Conservation (phyloP, 768 basidiomycete genomes). For the Kwoniella pini region DNA sequence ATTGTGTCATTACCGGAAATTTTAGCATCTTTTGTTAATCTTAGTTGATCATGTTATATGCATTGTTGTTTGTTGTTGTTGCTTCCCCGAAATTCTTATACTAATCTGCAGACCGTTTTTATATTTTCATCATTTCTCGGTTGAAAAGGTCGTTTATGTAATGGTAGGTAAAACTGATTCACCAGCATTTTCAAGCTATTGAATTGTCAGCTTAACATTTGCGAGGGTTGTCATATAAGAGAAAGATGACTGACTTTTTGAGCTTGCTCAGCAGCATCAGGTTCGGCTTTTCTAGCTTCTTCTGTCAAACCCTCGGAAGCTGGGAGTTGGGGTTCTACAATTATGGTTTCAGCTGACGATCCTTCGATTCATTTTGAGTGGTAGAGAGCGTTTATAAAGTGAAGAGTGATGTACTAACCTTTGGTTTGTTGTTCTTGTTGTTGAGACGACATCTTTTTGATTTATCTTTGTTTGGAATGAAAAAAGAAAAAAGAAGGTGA, state of each 20-base stretch:
- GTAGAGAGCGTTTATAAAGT: no score
- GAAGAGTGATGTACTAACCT: neutral
- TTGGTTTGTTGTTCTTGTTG: neutral
- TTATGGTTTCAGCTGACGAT: neutral
- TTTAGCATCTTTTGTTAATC: no score
- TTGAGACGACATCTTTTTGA: constrained; percentile 1
- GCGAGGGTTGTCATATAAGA: neutral
- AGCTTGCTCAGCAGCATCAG: constrained; percentile 42
- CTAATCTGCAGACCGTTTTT: no score
- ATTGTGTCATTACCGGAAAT: neutral
- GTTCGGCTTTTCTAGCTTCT: constrained; percentile 41
- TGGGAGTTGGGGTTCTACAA: constrained; percentile 11
- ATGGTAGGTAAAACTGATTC: constrained; percentile 41
- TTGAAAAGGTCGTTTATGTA: constrained; percentile 16
- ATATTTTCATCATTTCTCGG: no score
- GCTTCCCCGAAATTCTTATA: no score
- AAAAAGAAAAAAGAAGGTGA: no score
- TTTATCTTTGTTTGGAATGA: neutral
- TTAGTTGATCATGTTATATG: neutral
- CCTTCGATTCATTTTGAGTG: no score
- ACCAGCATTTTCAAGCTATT: constrained; percentile 40
- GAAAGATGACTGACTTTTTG: constrained; percentile 38
- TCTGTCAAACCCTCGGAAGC: constrained; percentile 41
- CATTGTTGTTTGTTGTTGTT: neutral
- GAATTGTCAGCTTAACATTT: constrained; percentile 2